phyloP scores from a whole-genome alignment of 352 stramenopile genomes.

The Pythium grandisporangium region DNA sequence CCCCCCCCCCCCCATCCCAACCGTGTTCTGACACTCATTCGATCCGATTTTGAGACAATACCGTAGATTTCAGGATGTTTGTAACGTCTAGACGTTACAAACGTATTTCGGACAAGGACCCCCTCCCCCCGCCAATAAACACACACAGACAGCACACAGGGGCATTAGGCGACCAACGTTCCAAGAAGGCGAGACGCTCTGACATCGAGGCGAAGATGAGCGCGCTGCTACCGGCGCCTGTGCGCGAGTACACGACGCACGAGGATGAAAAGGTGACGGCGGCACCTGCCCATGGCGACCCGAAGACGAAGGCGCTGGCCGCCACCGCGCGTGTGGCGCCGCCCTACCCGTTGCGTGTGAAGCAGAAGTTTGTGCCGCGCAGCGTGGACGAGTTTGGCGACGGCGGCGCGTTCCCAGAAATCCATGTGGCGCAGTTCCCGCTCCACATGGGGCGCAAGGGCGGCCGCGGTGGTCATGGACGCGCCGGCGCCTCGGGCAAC shows the following conservation, averaged over 20 bases:
- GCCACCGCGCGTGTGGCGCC: conserved; percentile 17
- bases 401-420: conserved; percentile 97
- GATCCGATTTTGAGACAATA: too few species aligned
- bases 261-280: conserved; percentile 18
- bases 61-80: not conserved
- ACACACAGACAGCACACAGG: not conserved
- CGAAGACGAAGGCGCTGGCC: not conserved
- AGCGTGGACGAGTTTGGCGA: conserved; percentile 92
- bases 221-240: conserved; percentile 61
- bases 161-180: too few species aligned
- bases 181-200: too few species aligned
- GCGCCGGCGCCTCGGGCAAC: conserved; percentile 12
- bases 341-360: conserved; percentile 44
- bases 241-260: conserved; percentile 64
- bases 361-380: conserved; percentile 54
- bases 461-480: conserved; percentile 13
- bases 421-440: conserved; percentile 97
- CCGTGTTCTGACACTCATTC: too few species aligned
- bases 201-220: conserved; percentile 33
- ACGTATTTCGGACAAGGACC: not conserved
- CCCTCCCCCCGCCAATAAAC: too few species aligned
- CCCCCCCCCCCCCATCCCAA: too few species aligned
- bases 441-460: conserved; percentile 92
- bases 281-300: not conserved
- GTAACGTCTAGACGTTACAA: not conserved